Conservation (phyloP, 495 filamentous ascomycete genomes). For the Trypethelium eluteriae region DNA sequence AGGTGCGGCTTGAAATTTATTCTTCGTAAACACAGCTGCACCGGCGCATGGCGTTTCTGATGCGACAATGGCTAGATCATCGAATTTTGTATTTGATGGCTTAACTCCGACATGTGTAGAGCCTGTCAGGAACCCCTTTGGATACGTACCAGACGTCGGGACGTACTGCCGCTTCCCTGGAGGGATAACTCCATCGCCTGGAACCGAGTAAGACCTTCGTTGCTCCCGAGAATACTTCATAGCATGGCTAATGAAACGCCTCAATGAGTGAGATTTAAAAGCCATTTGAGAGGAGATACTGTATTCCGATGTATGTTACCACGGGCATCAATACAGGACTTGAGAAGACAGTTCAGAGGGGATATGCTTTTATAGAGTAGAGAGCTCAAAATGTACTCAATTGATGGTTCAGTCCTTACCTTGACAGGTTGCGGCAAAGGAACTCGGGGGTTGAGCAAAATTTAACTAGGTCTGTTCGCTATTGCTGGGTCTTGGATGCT, state of each 20-base stretch:
- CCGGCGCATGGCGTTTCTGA: conserved; percentile 86
- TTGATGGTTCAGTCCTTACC: too few relatives aligned
- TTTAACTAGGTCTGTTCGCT: too few relatives aligned
- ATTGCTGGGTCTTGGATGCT: background rate
- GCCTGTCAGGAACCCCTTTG: conserved; percentile 79
- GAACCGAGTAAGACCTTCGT: conserved; percentile 35
- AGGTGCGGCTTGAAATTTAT: conserved; percentile 95
- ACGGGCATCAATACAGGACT: too few relatives aligned
- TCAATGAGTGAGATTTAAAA: background rate
- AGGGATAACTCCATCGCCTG: conserved; percentile 33
- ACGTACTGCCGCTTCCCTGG: conserved; percentile 67
- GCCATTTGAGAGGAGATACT: conserved; percentile 14
- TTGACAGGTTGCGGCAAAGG: too few relatives aligned
- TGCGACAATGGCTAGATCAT: conserved; percentile 80
- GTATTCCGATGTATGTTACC: background rate
- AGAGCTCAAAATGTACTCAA: too few relatives aligned
- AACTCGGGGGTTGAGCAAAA: too few relatives aligned
- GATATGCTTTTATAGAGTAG: too few relatives aligned
- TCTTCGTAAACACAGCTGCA: conserved; percentile 93
- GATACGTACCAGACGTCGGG: conserved; percentile 75
- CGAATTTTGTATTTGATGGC: conserved; percentile 75
- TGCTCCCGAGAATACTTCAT: conserved; percentile 15
- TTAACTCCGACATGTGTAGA: conserved; percentile 92
- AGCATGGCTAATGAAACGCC: conserved; percentile 13
- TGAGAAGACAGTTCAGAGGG: too few relatives aligned